Percentiles rank a stretch among this genome's conserved stretches.
Evolutionary conservation across 2,329 filamentous ascomycete genomes (phyloP).

Genomic region (Cytospora paraplurivora): DNA sequence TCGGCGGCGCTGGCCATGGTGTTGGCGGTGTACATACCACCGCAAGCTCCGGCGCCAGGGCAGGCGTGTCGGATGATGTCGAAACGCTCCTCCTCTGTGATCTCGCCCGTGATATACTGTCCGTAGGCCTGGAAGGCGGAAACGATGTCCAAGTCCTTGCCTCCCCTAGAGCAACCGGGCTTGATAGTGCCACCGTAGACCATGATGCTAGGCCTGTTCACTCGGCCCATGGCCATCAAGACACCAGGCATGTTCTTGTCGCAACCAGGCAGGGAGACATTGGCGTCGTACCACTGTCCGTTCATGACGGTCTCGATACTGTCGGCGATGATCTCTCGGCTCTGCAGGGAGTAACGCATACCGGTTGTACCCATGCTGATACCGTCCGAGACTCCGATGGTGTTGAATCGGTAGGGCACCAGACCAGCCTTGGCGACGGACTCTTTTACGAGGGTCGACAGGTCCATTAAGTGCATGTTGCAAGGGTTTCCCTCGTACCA

Average conservation of each 20-base stretch:
- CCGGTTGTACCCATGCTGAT: constrained; percentile 98
- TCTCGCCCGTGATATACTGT: constrained; percentile 88
- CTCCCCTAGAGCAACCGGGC: constrained; percentile 79
- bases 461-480: constrained; percentile 96
- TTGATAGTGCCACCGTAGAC: constrained; percentile 95
- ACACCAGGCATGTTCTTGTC: constrained; percentile 99
- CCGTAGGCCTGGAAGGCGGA: constrained; percentile 98
- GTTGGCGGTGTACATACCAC: constrained; percentile 82
- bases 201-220: constrained; percentile 95
- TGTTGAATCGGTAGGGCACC: constrained; percentile 97
- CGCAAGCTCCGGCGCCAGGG: constrained; percentile 79
- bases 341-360: constrained; percentile 95
- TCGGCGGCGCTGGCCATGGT: constrained; percentile 77
- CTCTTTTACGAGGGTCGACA: constrained; percentile 73
- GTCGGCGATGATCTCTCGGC: constrained; percentile 94
- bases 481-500: constrained; percentile 99
- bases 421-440: constrained; percentile 71
- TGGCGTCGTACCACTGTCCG: constrained; percentile 97
- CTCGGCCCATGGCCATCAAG: constrained; percentile 88
- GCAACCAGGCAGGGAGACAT: constrained; percentile 94
- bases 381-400: constrained; percentile 93
- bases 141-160: constrained; percentile 85
- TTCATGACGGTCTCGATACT: constrained; percentile 99
- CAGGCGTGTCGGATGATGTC: constrained; percentile 95
- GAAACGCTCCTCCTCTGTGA: constrained; percentile 86